Evolutionary conservation across 1,284 basidiomycete genomes (phyloP).

Genomic region (Pyrrhoderma noxium): DNA sequence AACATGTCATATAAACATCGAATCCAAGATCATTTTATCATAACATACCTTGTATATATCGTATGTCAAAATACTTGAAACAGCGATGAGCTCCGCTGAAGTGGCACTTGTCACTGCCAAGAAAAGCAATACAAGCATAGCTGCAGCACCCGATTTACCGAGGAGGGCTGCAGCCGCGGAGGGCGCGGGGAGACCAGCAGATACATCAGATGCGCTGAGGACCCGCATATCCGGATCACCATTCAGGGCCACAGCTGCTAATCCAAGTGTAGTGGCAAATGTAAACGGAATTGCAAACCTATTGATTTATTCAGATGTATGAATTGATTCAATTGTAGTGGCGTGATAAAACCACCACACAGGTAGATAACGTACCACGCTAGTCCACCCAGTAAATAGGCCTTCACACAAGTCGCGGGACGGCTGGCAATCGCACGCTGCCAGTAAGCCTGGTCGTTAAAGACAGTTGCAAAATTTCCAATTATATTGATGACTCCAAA

Average conservation of each 20-base stretch:
- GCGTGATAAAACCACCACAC: no score
- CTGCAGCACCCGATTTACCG: conserved; percentile 67
- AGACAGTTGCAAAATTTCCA: conserved; percentile 79
- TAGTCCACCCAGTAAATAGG: conserved; percentile 83
- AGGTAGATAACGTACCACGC: conserved; percentile 51
- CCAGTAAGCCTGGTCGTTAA: conserved; percentile 67
- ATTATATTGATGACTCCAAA: conserved; percentile 87
- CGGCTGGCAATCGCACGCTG: conserved; percentile 84
- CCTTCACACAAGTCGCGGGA: conserved; percentile 79
- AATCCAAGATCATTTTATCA: no score
- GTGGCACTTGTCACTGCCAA: conserved; percentile 83
- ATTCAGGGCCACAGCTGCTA: conserved; percentile 73
- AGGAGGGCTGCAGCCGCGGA: conserved; percentile 75
- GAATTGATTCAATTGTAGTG: not conserved
- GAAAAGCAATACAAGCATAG: conserved; percentile 66
- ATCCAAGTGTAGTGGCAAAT: conserved; percentile 74
- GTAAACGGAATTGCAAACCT: conserved; percentile 81
- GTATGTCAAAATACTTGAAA: conserved; percentile 74
- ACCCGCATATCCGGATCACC: conserved; percentile 62
- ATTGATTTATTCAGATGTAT: not conserved
- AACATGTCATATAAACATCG: no score
- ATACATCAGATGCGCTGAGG: conserved; percentile 59
- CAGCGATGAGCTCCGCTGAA: conserved; percentile 86
- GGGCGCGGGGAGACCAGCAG: conserved; percentile 78
- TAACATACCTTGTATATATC: conserved; percentile 52